Evolutionary conservation across 1,284 basidiomycete species (phyloP).

Genomic region (Trametes polyzona): DNA sequence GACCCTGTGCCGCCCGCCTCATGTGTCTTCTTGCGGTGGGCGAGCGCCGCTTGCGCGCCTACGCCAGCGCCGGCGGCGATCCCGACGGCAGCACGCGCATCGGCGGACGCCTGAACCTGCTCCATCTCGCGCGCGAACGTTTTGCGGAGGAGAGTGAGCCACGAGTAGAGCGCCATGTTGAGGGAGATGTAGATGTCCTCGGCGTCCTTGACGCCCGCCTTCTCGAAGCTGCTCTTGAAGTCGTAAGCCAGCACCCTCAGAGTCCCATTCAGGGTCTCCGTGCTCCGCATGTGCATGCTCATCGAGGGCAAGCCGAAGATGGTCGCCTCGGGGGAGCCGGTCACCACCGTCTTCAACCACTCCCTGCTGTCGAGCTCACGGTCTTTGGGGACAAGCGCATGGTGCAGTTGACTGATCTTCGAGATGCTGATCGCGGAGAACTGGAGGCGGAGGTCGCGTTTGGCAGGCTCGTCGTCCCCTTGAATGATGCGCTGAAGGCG

Average conservation of each 20-base stretch:
- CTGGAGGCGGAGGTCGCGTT: slow-evolving; percentile 67
- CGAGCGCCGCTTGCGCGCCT: slow-evolving; percentile 4
- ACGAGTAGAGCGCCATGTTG: slow-evolving; percentile 79
- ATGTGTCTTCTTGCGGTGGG: slow-evolving; percentile 30
- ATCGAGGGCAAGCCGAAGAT: slow-evolving; percentile 81
- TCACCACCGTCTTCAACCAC: slow-evolving; percentile 61
- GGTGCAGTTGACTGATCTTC: slow-evolving; percentile 62
- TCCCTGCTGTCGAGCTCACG: slow-evolving; percentile 46
- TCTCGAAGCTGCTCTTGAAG: slow-evolving; percentile 72
- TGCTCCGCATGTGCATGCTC: slow-evolving; percentile 76
- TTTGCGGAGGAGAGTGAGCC: slow-evolving; percentile 77
- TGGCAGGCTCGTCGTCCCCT: slow-evolving; percentile 49
- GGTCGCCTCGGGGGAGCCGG: slow-evolving; percentile 63
- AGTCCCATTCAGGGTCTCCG: slow-evolving; percentile 50
- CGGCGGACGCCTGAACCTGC: slow-evolving; percentile 63
- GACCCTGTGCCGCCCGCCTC: background rate
- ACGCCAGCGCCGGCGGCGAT: slow-evolving; percentile 5
- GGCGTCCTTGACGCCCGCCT: slow-evolving; percentile 53
- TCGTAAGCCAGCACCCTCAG: slow-evolving; percentile 60
- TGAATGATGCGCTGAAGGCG: slow-evolving; percentile 65
- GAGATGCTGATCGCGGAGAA: slow-evolving; percentile 79
- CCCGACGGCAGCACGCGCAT: slow-evolving; percentile 42
- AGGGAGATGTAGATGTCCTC: slow-evolving; percentile 83
- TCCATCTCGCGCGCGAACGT: slow-evolving; percentile 76
- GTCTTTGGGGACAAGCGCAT: slow-evolving; percentile 45